Evolutionary conservation across 2,329 filamentous ascomycete species (phyloP).

Genomic region (Diaporthe citriasiana): DNA sequence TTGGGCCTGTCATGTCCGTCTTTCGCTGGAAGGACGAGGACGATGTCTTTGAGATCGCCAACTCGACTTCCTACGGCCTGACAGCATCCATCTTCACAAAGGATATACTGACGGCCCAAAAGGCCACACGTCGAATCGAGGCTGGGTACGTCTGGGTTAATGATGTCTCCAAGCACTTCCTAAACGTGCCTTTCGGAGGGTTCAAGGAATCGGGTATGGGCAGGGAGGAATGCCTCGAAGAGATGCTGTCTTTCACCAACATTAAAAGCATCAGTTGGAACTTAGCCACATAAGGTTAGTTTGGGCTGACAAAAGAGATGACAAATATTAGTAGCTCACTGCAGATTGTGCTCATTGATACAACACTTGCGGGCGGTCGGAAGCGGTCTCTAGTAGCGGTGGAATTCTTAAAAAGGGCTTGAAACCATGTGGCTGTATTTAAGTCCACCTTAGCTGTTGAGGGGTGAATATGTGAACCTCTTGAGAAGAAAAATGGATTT

Average conservation of each 20-base stretch:
- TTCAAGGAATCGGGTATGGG: slow-evolving; percentile 23
- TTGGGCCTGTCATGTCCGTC: slow-evolving; percentile 19
- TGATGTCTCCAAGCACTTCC: slow-evolving; percentile 1
- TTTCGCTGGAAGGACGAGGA: slow-evolving; percentile 8
- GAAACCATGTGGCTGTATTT: too few species aligned
- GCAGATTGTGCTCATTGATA: too few species aligned
- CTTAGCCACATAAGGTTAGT: neutral
- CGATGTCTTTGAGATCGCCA: neutral
- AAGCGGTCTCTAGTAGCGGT: too few species aligned
- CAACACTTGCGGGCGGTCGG: too few species aligned
- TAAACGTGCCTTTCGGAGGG: slow-evolving; percentile 1
- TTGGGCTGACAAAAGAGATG: too few species aligned
- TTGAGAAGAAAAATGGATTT: too few species aligned
- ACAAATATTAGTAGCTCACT: too few species aligned
- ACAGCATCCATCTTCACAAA: slow-evolving; percentile 20
- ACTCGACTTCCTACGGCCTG: slow-evolving; percentile 20
- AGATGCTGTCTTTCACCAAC: slow-evolving; percentile 7
- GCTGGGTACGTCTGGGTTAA: slow-evolving; percentile 21
- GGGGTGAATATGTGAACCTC: too few species aligned
- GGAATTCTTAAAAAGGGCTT: too few species aligned
- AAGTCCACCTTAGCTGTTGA: too few species aligned
- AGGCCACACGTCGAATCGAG: neutral
- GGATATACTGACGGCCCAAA: slow-evolving; percentile 5
- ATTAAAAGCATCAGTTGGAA: slow-evolving; percentile 3
- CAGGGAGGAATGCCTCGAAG: slow-evolving; percentile 13